phyloP scores from a whole-genome alignment of 1,139 yeast genomes.

The Eremothecium coryli region DNA sequence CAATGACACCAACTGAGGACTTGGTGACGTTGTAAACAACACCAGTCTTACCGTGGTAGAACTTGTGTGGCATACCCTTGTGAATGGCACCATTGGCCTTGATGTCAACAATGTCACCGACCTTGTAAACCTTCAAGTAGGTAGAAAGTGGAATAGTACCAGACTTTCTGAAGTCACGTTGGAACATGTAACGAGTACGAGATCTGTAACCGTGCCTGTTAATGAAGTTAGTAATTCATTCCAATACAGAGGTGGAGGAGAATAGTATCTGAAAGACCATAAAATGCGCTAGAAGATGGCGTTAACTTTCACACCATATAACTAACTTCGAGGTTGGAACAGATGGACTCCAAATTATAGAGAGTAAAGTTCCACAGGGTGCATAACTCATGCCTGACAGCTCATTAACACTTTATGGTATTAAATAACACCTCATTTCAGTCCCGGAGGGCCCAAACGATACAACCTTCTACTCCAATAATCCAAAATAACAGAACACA shows the following conservation, averaged over 20 bases:
- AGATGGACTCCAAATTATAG: too few species aligned
- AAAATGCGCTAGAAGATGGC: too few species aligned
- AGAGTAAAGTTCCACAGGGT: too few species aligned
- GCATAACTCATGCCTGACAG: too few species aligned
- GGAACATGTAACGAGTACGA: slow-evolving; percentile 99
- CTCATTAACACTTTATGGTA: too few species aligned
- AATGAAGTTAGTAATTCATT: slow-evolving; percentile 1
- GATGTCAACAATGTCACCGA: slow-evolving; percentile 98
- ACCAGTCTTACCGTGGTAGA: slow-evolving; percentile 99
- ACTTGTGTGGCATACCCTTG: slow-evolving; percentile 99
- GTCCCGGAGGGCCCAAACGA: too few species aligned
- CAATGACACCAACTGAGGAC: slow-evolving; percentile 94
- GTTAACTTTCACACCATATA: too few species aligned
- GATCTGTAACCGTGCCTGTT: slow-evolving; percentile 98
- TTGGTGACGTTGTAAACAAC: slow-evolving; percentile 97
- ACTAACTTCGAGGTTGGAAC: too few species aligned
- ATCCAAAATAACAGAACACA: slow-evolving; percentile 8
- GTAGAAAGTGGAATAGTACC: slow-evolving; percentile 92
- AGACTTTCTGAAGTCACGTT: slow-evolving; percentile 98
- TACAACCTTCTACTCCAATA: too few species aligned
- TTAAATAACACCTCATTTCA: too few species aligned
- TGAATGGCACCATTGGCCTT: slow-evolving; percentile 99
- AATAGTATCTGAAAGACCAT: too few species aligned
- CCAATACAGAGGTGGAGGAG: too few species aligned
- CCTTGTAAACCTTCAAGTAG: slow-evolving; percentile 95